Conservation (phyloP, 2,329 filamentous ascomycete genomes). For the Neofusicoccum ribis region DNA sequence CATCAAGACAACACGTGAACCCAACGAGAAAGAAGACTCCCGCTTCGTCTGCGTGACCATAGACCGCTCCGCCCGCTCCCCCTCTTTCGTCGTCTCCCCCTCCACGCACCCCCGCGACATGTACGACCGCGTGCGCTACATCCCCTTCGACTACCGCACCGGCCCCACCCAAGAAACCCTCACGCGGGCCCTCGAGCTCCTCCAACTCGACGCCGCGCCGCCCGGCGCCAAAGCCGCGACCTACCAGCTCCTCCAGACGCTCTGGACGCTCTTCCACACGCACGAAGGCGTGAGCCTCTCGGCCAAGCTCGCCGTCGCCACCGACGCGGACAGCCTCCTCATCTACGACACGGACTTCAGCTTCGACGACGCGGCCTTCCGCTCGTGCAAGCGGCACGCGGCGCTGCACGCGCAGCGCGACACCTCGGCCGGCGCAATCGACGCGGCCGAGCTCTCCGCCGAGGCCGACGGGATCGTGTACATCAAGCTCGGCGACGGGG, state of each 20-base stretch:
- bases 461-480: constrained; percentile 77
- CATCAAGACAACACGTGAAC: constrained; percentile 48
- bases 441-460: constrained; percentile 60
- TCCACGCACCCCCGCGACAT: constrained; percentile 46
- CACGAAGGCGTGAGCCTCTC: constrained; percentile 67
- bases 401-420: constrained; percentile 62
- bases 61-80: constrained; percentile 62
- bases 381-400: constrained; percentile 61
- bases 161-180: constrained; percentile 43
- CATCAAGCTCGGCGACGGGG: constrained; percentile 56
- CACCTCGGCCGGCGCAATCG: constrained; percentile 44
- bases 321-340: constrained; percentile 44
- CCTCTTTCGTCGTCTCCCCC: constrained; percentile 64
- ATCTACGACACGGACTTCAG: constrained; percentile 59
- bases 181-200: constrained; percentile 49
- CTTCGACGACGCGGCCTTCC: constrained; percentile 70
- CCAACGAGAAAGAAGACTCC: constrained; percentile 39
- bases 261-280: constrained; percentile 61
- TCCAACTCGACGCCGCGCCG: constrained; percentile 53
- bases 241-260: constrained; percentile 50
- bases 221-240: constrained; percentile 48
- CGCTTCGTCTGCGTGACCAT: constrained; percentile 64
- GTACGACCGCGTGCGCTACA: constrained; percentile 49
- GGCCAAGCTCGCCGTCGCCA: constrained; percentile 48
- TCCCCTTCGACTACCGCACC: constrained; percentile 62